A percentile compares a stretch with the other conserved stretches of the same genome.
These are phyloP conservation scores for Puccinia brachypodii DNA, from an alignment of 1,284 basidiomycete genomes.

Conservation along the genomic window DNA sequence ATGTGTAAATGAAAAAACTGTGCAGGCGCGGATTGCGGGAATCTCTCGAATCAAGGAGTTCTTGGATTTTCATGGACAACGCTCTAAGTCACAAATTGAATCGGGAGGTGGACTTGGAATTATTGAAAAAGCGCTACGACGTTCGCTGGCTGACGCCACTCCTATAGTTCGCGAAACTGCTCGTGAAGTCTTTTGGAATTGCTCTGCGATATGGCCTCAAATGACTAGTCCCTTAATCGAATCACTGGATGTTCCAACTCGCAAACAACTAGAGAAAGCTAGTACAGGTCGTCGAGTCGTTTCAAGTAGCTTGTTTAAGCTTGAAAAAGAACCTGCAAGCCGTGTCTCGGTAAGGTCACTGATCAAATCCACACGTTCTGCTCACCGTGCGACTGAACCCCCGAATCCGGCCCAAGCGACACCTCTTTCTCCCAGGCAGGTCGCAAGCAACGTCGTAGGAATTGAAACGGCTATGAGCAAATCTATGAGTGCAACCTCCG, in stretches of 20 bases:
- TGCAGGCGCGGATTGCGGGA: constrained; percentile 72
- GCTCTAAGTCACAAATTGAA: constrained; percentile 55
- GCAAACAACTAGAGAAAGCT: constrained; percentile 78
- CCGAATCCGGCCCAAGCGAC: neutral
- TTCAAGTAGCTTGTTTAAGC: constrained; percentile 56
- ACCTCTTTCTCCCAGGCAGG: constrained; percentile 29
- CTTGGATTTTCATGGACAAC: constrained; percentile 54
- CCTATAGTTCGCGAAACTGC: constrained; percentile 74
- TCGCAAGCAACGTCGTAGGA: neutral
- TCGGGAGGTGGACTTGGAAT: constrained; percentile 65
- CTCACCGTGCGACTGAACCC: neutral
- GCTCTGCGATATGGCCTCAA: constrained; percentile 73
- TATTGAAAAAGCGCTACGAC: constrained; percentile 71
- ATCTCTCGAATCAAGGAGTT: constrained; percentile 56
- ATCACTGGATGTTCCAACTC: constrained; percentile 68
- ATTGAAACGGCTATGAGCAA: neutral
- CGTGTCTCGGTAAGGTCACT: constrained; percentile 38
- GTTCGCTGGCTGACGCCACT: constrained; percentile 74
- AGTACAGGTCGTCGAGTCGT: constrained; percentile 67
- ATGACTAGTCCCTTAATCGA: constrained; percentile 68
- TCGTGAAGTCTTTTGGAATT: constrained; percentile 76
- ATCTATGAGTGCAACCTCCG: neutral
- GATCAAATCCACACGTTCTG: constrained; percentile 39
- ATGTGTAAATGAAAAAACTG: constrained; percentile 72
- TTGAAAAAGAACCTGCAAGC: constrained; percentile 33